Percentiles rank a stretch among this genome's conserved stretches.
phyloP scores from a whole-genome alignment of 2,329 filamentous ascomycete genomes.

The Meredithiella fracta region DNA sequence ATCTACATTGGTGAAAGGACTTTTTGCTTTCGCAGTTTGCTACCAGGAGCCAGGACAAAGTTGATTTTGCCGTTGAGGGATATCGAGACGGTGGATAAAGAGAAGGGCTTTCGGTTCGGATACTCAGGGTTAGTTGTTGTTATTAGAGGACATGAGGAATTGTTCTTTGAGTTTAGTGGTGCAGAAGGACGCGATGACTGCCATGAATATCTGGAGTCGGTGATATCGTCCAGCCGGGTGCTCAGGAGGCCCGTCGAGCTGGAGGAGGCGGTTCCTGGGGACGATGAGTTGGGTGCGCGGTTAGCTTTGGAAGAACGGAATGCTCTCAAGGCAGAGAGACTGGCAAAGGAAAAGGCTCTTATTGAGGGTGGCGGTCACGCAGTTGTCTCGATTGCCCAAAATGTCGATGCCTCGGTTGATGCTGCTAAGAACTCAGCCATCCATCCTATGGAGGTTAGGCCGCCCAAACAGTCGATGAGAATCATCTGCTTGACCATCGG shows the following conservation, averaged over 20 bases:
- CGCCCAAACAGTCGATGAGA: constrained; percentile 59
- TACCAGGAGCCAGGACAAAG: constrained; percentile 82
- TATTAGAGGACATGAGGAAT: constrained; percentile 81
- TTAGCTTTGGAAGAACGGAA: constrained; percentile 66
- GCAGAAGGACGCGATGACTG: constrained; percentile 76
- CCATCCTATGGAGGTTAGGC: constrained; percentile 59
- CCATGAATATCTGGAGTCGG: constrained; percentile 22
- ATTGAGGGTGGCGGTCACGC: neutral
- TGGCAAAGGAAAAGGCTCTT: constrained; percentile 20
- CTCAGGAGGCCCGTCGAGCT: neutral
- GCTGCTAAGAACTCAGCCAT: constrained; percentile 38
- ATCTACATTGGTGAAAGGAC: constrained; percentile 79
- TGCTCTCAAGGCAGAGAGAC: constrained; percentile 32
- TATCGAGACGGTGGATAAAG: constrained; percentile 83
- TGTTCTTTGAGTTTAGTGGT: constrained; percentile 86
- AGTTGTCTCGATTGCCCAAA: neutral
- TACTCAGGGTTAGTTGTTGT: constrained; percentile 86
- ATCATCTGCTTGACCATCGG: constrained; percentile 94
- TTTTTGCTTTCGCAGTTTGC: constrained; percentile 83
- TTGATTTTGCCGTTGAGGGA: constrained; percentile 80
- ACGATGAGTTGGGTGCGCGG: constrained; percentile 49
- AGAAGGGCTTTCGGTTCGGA: constrained; percentile 83
- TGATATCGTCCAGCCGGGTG: neutral
- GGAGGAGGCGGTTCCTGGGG: constrained; percentile 26
- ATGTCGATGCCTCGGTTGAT: constrained; percentile 50